A percentile compares a stretch with the other conserved stretches of the same genome.
phyloP scores from a whole-genome alignment of 352 stramenopile species.

The Phytophthora multivora region DNA sequence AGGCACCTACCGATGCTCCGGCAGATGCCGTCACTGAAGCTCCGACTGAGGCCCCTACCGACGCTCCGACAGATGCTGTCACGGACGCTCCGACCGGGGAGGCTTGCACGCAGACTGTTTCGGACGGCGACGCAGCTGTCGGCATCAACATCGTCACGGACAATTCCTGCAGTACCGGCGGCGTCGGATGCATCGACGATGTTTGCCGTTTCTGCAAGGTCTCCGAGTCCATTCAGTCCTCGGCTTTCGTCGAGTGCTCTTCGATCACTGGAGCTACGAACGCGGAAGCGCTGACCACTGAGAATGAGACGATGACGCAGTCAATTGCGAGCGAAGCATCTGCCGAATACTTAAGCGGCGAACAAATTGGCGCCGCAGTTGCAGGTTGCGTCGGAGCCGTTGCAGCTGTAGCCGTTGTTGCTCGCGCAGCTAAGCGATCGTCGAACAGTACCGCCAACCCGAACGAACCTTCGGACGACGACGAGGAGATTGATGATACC shows the following conservation, averaged over 20 bases:
- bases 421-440: conserved; percentile 32
- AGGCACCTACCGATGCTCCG: too few species aligned
- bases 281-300: conserved; percentile 5
- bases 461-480: conserved; percentile 14
- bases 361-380: conserved; percentile 10
- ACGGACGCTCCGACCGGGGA: conserved; percentile 4
- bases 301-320: conserved; percentile 5
- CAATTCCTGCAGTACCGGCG: conserved; percentile 31
- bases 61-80: conserved; percentile 9
- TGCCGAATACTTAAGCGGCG: conserved; percentile 1
- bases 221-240: conserved; percentile 20
- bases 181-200: conserved; percentile 42
- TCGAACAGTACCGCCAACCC: conserved; percentile 6
- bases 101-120: conserved; percentile 23
- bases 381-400: conserved; percentile 35
- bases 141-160: conserved; percentile 50
- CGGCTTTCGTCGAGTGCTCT: conserved; percentile 26
- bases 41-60: conserved; percentile 10
- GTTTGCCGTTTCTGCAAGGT: conserved; percentile 58
- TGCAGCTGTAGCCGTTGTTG: conserved; percentile 32
- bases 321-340: background rate
- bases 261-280: conserved; percentile 9
- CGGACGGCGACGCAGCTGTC: conserved; percentile 31
- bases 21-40: background rate
- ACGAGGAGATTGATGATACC: conserved; percentile 24